Evolutionary conservation across 2,329 filamentous ascomycete species (phyloP).

Genomic region (Paraphaeosphaeria sporulosa): DNA sequence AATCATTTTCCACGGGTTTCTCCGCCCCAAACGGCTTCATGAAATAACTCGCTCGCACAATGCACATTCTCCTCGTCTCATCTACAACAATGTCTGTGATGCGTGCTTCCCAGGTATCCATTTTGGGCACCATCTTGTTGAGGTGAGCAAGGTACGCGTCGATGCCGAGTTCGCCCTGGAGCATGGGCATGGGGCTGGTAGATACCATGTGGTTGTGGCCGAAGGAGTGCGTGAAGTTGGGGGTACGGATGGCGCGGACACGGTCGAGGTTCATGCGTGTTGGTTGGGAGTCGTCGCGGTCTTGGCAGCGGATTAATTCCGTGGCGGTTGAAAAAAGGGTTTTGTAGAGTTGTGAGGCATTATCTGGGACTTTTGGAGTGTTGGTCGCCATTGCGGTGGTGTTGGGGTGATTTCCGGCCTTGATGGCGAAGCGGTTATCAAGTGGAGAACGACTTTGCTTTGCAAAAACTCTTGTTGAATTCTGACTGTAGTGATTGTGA

Average conservation of each 20-base stretch:
- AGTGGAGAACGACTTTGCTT: background rate
- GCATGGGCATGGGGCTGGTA: constrained; percentile 21
- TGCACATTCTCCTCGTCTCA: constrained; percentile 26
- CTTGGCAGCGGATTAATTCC: constrained; percentile 25
- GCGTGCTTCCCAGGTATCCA: constrained; percentile 31
- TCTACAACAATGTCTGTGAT: constrained; percentile 38
- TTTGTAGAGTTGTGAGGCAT: constrained; percentile 19
- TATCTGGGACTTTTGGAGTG: constrained; percentile 5
- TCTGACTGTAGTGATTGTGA: too few species aligned
- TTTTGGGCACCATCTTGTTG: constrained; percentile 26
- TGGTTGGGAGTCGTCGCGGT: constrained; percentile 8
- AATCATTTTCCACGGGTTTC: constrained; percentile 37
- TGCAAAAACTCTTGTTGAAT: too few species aligned
- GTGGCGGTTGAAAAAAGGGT: constrained; percentile 25
- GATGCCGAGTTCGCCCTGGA: constrained; percentile 26
- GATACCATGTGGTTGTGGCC: constrained; percentile 42
- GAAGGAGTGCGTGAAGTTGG: constrained; percentile 32
- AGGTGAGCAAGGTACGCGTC: constrained; percentile 34
- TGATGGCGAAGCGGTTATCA: background rate
- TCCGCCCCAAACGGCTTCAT: constrained; percentile 32
- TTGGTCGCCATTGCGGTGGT: background rate
- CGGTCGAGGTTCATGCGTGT: constrained; percentile 23
- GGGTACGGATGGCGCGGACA: constrained; percentile 26
- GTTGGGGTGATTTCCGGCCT: background rate
- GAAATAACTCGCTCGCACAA: constrained; percentile 32